These are phyloP conservation scores for Jatropha podagrica DNA, from an alignment of 441 rosid species.

Conservation along the genomic window DNA sequence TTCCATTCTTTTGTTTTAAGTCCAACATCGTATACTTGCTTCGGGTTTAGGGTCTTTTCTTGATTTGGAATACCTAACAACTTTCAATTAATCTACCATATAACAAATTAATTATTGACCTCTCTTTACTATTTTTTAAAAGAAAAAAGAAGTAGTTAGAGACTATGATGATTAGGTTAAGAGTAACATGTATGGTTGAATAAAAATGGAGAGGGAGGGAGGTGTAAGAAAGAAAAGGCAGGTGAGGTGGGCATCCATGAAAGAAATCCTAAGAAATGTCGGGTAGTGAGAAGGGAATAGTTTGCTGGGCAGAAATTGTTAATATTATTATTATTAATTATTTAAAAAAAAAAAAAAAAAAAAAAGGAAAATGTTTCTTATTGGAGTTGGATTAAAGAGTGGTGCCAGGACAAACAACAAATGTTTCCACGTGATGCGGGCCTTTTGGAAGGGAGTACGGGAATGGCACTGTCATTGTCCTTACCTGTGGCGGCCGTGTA, in stretches of 20 bases:
- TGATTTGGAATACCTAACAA: neutral
- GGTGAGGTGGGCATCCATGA: conserved; percentile 19
- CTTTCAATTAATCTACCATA: no score
- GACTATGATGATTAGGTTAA: conserved; percentile 2
- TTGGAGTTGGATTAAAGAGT: conserved; percentile 12
- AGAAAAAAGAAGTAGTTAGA: no score
- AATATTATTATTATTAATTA: no score
- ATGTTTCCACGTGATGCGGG: conserved; percentile 68
- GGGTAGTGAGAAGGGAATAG: conserved; percentile 20
- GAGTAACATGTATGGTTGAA: neutral
- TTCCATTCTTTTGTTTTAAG: neutral
- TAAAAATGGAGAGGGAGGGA: neutral
- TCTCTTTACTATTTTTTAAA: no score
- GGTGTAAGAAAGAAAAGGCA: neutral
- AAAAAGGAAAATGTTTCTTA: neutral
- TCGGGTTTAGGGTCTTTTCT: no score
- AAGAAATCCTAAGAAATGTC: conserved; percentile 28
- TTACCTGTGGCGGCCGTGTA: conserved; percentile 62
- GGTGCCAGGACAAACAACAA: conserved; percentile 40
- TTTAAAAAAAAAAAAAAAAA: neutral
- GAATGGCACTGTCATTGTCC: conserved; percentile 75
- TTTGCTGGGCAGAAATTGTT: conserved; percentile 4
- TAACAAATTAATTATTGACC: no score
- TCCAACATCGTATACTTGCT: conserved; percentile 5
- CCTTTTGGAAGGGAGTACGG: conserved; percentile 62